Evolutionary conservation across 805 yeast genomes (phyloP).

Genomic region (Tetrapisispora arboricola): DNA sequence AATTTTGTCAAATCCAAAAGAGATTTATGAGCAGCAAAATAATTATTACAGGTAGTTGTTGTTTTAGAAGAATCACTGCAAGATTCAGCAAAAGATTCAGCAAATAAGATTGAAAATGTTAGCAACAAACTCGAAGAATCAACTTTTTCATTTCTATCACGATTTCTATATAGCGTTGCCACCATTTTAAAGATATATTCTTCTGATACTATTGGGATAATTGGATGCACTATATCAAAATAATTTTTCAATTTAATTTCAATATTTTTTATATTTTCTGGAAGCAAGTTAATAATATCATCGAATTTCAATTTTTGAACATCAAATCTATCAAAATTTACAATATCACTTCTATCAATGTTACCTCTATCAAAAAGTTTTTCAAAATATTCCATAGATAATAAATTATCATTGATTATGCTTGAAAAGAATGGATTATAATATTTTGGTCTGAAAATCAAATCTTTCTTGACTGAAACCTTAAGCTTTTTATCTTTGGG

Average conservation of each 20-base stretch:
- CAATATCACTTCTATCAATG: slow-evolving; percentile 15
- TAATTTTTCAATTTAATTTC: slow-evolving; percentile 12
- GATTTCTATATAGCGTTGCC: slow-evolving; percentile 5
- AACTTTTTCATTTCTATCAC: slow-evolving; percentile 1
- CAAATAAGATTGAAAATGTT: slow-evolving; percentile 17
- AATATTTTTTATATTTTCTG: slow-evolving; percentile 10
- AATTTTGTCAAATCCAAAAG: slow-evolving; percentile 14
- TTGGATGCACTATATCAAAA: slow-evolving; percentile 19
- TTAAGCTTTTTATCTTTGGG: neutral
- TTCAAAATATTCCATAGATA: slow-evolving; percentile 8
- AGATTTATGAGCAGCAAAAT: slow-evolving; percentile 14
- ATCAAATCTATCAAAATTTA: slow-evolving; percentile 12
- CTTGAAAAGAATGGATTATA: slow-evolving; percentile 20
- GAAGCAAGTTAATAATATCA: slow-evolving; percentile 13
- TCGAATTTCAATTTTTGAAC: slow-evolving; percentile 6
- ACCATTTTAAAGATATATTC: slow-evolving; percentile 5
- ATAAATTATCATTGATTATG: slow-evolving; percentile 15
- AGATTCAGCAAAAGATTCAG: slow-evolving; percentile 14
- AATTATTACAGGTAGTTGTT: slow-evolving; percentile 15
- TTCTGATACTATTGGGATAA: slow-evolving; percentile 18
- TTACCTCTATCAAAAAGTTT: slow-evolving; percentile 3
- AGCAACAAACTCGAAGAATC: slow-evolving; percentile 9
- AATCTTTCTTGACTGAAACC: slow-evolving; percentile 2
- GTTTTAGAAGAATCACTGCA: slow-evolving; percentile 6
- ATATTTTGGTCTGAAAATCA: slow-evolving; percentile 15